Conservation (phyloP, 345 rosid genomes). For the Moricandia moricandioides region DNA sequence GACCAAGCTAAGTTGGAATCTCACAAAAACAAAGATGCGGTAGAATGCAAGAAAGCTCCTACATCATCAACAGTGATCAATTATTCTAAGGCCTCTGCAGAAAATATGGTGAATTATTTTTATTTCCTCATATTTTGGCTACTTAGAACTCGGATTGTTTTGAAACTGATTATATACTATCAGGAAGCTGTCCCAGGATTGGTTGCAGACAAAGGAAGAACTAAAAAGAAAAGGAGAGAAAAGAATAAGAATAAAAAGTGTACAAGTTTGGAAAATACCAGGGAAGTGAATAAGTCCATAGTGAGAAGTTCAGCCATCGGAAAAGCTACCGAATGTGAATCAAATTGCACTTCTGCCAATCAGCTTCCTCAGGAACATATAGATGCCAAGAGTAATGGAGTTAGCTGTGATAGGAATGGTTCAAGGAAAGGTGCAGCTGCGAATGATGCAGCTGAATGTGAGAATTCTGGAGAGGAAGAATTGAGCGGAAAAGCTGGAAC, state of each 20-base stretch:
- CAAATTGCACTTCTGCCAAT: slow-evolving; percentile 39
- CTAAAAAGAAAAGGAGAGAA: slow-evolving; percentile 55
- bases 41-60: slow-evolving; percentile 45
- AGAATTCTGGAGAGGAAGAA: slow-evolving; percentile 32
- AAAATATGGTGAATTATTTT: slow-evolving; percentile 43
- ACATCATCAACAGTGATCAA: slow-evolving; percentile 37
- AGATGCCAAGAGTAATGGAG: slow-evolving; percentile 31
- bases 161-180: slow-evolving; percentile 49
- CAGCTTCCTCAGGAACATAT: slow-evolving; percentile 39
- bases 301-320: slow-evolving; percentile 32
- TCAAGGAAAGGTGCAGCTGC: slow-evolving; percentile 23
- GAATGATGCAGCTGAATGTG: slow-evolving; percentile 29
- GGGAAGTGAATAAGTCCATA: slow-evolving; percentile 30
- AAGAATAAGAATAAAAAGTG: slow-evolving; percentile 60
- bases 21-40: slow-evolving; percentile 33
- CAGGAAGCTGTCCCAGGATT: slow-evolving; percentile 61
- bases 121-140: slow-evolving; percentile 20
- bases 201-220: slow-evolving; percentile 50
- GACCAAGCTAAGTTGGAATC: slow-evolving; percentile 21
- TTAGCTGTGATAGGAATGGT: slow-evolving; percentile 32
- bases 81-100: slow-evolving; percentile 36
- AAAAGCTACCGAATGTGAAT: slow-evolving; percentile 25
- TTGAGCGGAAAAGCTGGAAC: slow-evolving; percentile 31
- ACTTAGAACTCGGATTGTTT: slow-evolving; percentile 19
- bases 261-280: slow-evolving; percentile 36